A percentile compares a stretch with the other conserved stretches of the same genome.
Conservation (phyloP, 352 stramenopile species). For the Globisporangium polare region DNA sequence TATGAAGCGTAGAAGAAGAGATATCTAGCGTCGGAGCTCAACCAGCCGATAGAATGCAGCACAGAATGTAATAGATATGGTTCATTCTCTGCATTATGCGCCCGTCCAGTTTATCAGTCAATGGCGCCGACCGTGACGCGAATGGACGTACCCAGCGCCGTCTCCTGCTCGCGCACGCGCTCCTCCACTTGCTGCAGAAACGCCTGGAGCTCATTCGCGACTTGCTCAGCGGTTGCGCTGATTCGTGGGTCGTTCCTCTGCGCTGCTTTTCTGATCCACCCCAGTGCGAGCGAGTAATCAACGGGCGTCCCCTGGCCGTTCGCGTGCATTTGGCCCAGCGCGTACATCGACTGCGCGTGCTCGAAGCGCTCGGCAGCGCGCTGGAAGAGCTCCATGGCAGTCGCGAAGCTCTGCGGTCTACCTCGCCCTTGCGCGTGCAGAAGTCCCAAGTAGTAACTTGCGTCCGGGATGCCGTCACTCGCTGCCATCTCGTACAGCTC, state of each 20-base stretch:
- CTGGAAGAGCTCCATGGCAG: conserved; percentile 33
- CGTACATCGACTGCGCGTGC: conserved; percentile 45
- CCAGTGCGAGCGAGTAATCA: conserved; percentile 42
- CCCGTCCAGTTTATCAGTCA: conserved; percentile 18
- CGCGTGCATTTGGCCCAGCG: conserved; percentile 44
- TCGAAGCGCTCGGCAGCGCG: conserved; percentile 28
- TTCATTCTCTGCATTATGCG: conserved; percentile 2
- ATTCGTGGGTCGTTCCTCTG: conserved; percentile 28
- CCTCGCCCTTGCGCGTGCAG: conserved; percentile 44
- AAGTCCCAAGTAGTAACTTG: conserved; percentile 52
- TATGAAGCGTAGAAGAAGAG: conserved; percentile 1
- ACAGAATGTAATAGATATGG: conserved; percentile 8
- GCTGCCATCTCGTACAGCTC: conserved; percentile 31
- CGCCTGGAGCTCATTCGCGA: conserved; percentile 31
- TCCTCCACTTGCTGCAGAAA: conserved; percentile 41
- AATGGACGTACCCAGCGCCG: conserved; percentile 35
- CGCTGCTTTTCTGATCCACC: conserved; percentile 40
- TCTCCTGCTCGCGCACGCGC: conserved; percentile 38
- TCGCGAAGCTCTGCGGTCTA: conserved; percentile 27
- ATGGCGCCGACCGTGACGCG: conserved; percentile 35
- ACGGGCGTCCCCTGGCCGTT: conserved; percentile 25
- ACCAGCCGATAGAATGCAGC: conserved; percentile 6
- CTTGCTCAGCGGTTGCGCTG: conserved; percentile 17
- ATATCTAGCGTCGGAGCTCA: neutral
- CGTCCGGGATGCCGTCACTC: conserved; percentile 29